Evolutionary conservation across 306 rosid genomes (phyloP), one percentile per base, ranked within the genome.

Genomic region (Gynostemma pentaphyllum): DNA sequence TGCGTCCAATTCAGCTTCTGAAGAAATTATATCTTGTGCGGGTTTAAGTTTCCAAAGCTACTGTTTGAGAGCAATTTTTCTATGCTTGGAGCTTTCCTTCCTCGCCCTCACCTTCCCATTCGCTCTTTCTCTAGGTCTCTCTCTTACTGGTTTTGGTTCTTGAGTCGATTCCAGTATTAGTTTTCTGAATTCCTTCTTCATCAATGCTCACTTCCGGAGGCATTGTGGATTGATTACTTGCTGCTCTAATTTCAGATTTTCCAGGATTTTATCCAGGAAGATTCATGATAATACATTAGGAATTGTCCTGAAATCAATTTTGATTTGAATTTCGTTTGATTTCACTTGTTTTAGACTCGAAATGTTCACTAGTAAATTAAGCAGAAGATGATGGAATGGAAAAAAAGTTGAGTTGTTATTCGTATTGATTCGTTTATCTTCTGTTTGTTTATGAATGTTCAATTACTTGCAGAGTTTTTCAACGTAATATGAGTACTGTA

Each of bases 401-500:
- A n/a, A n/a, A n/a, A n/a, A n/a, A n/a, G n/a, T 21, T 23, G 32
- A 22, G 34, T 60, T 39, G 22, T 39, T 60, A 21, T 39, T 60
- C 10, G 7, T 27, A 6, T 21, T 22, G 30, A 47, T 12, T 59
- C 5, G 5, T 23, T 39, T 22, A 6, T 39, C 48, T 13, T 39
- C 21, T 60, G 6, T 22, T 19, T 19, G n/a, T n/a, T n/a, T n/a
- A n/a, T n/a, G n/a, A n/a, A 22, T 1, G 34, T 14, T 60, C 19
- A 10, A 2, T 60, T 19, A 39, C 65, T 39, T 46, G 72, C 79
- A 83, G 82, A 68, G 37, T 42, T 4, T 63, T 62, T 42, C 3
- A 6, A 29, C 73, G 74, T 37, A 82, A 64, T 66, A 89, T 86
- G 97, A 80, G 77, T 68, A 66, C 83, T 8, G 52, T 39, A n/a